Base-by-base conservation (phyloP, 2,329 filamentous ascomycete species). In the Cytospora schulzeri region DNA sequence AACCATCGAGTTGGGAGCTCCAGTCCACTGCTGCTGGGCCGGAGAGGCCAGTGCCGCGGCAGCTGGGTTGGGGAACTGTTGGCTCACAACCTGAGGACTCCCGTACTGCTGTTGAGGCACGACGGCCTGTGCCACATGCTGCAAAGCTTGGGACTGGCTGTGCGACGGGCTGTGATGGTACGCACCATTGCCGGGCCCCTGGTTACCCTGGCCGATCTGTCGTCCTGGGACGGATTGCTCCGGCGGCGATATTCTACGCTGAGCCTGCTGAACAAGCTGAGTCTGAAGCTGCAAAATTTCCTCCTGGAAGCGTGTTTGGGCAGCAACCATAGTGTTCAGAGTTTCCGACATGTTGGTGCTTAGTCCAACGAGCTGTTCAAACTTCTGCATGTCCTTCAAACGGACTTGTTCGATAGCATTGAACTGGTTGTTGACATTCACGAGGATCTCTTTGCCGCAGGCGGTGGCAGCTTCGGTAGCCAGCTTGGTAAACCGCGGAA, bases 331-430 rank as follows among this genome's bases (percentile, higher is more conserved):
- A 15, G 84, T 84, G 48, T 87, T 85, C 28, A 94, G 83, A 53
- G 88, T 91, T 67, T 89, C 86, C 3, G 88, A 85, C 64, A 93
- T 80, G 28, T 85, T 84, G 35, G 83, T 84, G 5, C 92, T 87
- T 33, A 91, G 83, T 17, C 83, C 82, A 9, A 88, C 83, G n/a
- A 94, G 81, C 71, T 91, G 85, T 61, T 91, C 86, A 64, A 93
- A 89, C 82, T 93, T 93, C 69, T 81, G 79, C 60, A 76, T 78
- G 62, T 88, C 84, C 4, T 78, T 78, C 7, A 81, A 80, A 62
- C 83, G 83, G n/a, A 78, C 77, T 68, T 82, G 79, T 71, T 80
- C 76, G 28, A 87, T 73, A 38, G 79, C 78, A 62, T 81, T 78
- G 54, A 86, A 78, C 67, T 84, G 80, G 26, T 83, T 78, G 52